Evolutionary conservation across 2,329 filamentous ascomycete species (phyloP).

Genomic region (Sclerotinia spermophila): DNA sequence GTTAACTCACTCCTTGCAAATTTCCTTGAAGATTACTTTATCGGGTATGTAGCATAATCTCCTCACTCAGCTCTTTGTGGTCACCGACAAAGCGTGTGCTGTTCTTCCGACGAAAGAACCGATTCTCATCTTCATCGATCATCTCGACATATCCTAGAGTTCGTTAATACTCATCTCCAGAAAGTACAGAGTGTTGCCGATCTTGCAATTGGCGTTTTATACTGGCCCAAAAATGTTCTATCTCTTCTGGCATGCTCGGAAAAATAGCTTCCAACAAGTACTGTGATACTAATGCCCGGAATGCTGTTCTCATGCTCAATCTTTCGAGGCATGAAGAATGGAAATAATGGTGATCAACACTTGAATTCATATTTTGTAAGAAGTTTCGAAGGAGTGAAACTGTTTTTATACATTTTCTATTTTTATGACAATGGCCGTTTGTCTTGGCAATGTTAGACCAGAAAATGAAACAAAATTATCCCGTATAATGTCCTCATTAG

Average conservation of each 20-base stretch:
- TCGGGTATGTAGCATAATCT: background rate
- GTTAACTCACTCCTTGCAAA: background rate
- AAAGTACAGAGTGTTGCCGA: background rate
- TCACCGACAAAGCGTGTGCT: background rate
- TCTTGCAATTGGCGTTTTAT: background rate
- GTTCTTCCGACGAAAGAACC: background rate
- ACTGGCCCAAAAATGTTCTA: background rate
- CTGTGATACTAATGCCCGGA: background rate
- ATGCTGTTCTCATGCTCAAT: background rate
- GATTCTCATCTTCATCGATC: background rate
- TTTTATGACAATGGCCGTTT: background rate
- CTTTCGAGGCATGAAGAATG: background rate
- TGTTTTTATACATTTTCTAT: background rate
- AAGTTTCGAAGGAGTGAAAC: background rate
- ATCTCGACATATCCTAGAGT: background rate
- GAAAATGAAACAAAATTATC: background rate
- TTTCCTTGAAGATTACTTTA: background rate
- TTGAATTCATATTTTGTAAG: background rate
- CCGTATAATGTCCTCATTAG: background rate
- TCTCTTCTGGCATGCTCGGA: background rate
- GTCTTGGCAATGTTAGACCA: background rate
- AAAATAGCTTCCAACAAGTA: background rate
- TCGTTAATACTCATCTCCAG: no score
- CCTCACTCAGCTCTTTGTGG: background rate
- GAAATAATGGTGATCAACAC: background rate